A percentile compares a stretch with the other conserved stretches of the same genome.
These are phyloP conservation scores for Hypoxylon sp. DNA, from an alignment of 2,329 filamentous ascomycete species.

Conservation along the genomic window DNA sequence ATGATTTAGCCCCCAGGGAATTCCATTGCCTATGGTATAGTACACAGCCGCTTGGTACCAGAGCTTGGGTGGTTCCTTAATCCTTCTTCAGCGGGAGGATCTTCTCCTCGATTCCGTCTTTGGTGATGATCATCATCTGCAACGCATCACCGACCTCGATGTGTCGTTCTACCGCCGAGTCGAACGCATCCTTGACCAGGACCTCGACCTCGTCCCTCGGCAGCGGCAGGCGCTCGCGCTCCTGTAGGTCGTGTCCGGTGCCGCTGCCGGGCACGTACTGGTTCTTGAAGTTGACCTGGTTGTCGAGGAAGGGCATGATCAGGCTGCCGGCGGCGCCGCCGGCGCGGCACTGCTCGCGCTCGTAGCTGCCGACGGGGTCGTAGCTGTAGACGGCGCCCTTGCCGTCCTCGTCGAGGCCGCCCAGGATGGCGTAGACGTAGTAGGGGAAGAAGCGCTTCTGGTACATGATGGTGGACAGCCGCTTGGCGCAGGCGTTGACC, in stretches of 20 bases:
- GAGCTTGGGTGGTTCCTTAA: conserved; percentile 54
- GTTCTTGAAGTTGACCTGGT: conserved; percentile 99
- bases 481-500: conserved; percentile 92
- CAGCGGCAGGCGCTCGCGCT: conserved; percentile 74
- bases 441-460: conserved; percentile 99
- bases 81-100: conserved; percentile 89
- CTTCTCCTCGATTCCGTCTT: conserved; percentile 86
- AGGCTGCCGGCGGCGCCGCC: conserved; percentile 90
- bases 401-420: conserved; percentile 92
- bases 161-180: conserved; percentile 96
- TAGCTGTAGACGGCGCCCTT: conserved; percentile 96
- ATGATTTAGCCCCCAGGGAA: conserved; percentile 27
- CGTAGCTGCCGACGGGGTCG: conserved; percentile 97
- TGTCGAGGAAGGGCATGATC: conserved; percentile 99
- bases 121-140: conserved; percentile 94
- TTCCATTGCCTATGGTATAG: conserved; percentile 36
- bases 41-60: conserved; percentile 20
- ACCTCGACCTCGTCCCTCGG: conserved; percentile 78
- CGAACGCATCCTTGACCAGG: conserved; percentile 95
- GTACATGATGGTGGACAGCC: conserved; percentile 94
- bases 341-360: conserved; percentile 93
- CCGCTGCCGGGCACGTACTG: conserved; percentile 91
- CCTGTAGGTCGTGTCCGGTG: conserved; percentile 79
- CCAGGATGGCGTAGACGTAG: conserved; percentile 94
- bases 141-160: conserved; percentile 97